These are phyloP conservation scores for Pseudogymnoascus sp. DNA, from an alignment of 2,329 filamentous ascomycete genomes.

Conservation along the genomic window DNA sequence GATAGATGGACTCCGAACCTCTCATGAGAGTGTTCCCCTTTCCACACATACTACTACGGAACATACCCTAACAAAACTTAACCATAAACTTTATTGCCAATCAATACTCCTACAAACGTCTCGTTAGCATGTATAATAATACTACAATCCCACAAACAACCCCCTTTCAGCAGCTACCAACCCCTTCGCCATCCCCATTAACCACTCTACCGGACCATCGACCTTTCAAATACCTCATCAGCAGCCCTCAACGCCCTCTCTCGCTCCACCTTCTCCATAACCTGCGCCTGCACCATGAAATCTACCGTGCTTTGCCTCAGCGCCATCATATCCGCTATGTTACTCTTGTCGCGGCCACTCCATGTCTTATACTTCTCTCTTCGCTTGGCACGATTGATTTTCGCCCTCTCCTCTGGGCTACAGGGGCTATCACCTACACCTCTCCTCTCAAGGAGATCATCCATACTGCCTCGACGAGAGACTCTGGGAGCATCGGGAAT, in stretches of 20 bases:
- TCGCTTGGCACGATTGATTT: neutral
- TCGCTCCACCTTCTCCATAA: constrained; percentile 18
- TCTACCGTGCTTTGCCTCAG: constrained; percentile 23
- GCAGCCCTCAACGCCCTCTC: constrained; percentile 18
- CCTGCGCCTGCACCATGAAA: constrained; percentile 16
- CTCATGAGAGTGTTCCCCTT: neutral
- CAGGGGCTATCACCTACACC: neutral
- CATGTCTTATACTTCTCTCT: constrained; percentile 23
- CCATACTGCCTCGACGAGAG: neutral
- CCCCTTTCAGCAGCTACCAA: neutral
- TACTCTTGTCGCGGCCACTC: constrained; percentile 23
- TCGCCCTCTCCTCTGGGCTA: neutral
- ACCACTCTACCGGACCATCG: neutral
- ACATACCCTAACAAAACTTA: neutral
- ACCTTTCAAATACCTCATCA: neutral
- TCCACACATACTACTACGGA: neutral
- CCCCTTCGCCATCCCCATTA: no score
- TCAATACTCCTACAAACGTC: neutral
- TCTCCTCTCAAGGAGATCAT: constrained; percentile 1
- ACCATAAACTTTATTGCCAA: neutral
- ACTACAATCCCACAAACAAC: neutral
- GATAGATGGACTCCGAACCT: neutral
- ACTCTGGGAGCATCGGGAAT: neutral
- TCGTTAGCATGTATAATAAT: neutral
- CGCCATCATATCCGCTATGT: constrained; percentile 4